Conservation (phyloP, 2,329 filamentous ascomycete genomes). For the Penicillium nordicum region DNA sequence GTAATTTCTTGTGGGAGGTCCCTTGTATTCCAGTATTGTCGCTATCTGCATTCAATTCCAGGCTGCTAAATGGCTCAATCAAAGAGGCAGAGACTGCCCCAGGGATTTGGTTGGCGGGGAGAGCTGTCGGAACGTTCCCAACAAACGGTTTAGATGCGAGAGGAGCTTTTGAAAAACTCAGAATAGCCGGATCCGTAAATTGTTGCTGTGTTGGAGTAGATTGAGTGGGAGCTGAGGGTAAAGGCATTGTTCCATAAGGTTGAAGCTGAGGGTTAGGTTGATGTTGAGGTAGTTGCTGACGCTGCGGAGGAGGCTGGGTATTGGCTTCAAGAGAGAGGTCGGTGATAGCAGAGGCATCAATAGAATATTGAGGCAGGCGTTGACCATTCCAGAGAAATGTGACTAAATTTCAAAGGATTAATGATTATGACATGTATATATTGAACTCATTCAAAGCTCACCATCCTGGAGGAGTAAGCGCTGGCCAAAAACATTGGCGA, state of each 20-base stretch:
- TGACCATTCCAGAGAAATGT: conserved; percentile 51
- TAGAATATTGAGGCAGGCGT: conserved; percentile 51
- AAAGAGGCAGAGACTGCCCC: conserved; percentile 37
- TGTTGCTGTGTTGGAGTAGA: conserved; percentile 37
- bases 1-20: conserved; percentile 14
- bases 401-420: conserved; percentile 33
- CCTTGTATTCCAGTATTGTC: conserved; percentile 13
- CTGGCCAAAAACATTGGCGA: conserved; percentile 66
- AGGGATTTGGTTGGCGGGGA: conserved; percentile 7
- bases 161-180: conserved; percentile 58
- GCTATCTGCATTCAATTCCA: conserved; percentile 34
- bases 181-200: conserved; percentile 79
- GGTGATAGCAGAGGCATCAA: conserved; percentile 57
- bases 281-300: conserved; percentile 13
- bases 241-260: conserved; percentile 7
- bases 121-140: background rate
- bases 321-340: conserved; percentile 47
- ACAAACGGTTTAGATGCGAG: conserved; percentile 5
- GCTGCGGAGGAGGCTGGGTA: conserved; percentile 16
- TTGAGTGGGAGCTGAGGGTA: conserved; percentile 11
- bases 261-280: background rate
- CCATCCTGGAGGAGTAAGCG: conserved; percentile 70
- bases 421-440: conserved; percentile 15
- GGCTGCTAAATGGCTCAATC: conserved; percentile 45
- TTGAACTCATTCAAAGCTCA: conserved; percentile 38